Percentiles rank a stretch among this genome's conserved stretches.
phyloP scores from a whole-genome alignment of 2,329 filamentous ascomycete species.

The Aspergillus japonicus region DNA sequence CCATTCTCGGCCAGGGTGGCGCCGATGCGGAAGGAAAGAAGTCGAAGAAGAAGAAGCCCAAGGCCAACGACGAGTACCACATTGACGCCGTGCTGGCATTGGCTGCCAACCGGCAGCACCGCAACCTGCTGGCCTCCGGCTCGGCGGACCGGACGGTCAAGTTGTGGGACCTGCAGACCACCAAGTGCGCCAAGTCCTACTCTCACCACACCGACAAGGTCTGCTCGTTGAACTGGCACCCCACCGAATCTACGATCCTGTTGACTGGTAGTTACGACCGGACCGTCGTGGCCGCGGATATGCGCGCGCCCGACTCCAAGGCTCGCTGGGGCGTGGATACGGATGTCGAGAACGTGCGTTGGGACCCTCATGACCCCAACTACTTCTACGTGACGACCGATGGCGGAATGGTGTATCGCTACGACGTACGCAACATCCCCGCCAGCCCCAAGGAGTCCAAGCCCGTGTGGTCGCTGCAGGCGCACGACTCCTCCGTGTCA shows the following conservation, averaged over 20 bases:
- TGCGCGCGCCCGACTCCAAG: conserved; percentile 84
- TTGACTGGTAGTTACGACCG: conserved; percentile 94
- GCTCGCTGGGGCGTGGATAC: conserved; percentile 91
- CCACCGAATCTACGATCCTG: conserved; percentile 79
- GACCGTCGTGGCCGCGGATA: conserved; percentile 90
- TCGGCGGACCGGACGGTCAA: conserved; percentile 98
- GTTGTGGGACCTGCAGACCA: conserved; percentile 92
- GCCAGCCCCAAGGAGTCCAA: conserved; percentile 72
- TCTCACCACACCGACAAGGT: conserved; percentile 96
- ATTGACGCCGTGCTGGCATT: conserved; percentile 91
- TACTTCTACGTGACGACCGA: conserved; percentile 96
- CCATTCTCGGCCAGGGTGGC: conserved; percentile 78
- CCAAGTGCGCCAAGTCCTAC: conserved; percentile 93
- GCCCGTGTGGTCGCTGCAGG: conserved; percentile 90
- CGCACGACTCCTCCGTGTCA: conserved; percentile 88
- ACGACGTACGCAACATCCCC: conserved; percentile 78
- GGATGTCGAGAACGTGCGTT: conserved; percentile 88
- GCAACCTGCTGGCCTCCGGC: conserved; percentile 89
- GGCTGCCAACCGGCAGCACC: conserved; percentile 87
- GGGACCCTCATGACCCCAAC: conserved; percentile 91
- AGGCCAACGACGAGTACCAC: conserved; percentile 87
- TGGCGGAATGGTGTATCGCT: conserved; percentile 85
- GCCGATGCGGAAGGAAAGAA: conserved; percentile 52
- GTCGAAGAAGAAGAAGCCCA: conserved; percentile 84
- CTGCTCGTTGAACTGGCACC: conserved; percentile 92